Evolutionary conservation across 352 stramenopile species (phyloP).

Genomic region (Aphanomyces cochlioides): DNA sequence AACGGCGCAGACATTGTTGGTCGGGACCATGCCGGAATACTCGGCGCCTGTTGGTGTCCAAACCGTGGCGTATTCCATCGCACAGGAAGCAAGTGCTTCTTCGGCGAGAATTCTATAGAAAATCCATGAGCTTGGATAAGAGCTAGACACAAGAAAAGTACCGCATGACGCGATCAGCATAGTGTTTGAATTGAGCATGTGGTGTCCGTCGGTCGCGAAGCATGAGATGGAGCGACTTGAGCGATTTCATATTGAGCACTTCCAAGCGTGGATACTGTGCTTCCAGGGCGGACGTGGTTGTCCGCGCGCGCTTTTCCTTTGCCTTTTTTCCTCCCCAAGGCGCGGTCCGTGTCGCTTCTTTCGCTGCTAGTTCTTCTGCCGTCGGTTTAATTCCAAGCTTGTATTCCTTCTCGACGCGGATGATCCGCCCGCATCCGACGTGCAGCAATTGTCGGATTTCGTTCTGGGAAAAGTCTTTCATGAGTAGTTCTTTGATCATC

Average conservation of each 20-base stretch:
- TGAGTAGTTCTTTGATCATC: constrained; percentile 30
- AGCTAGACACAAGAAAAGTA: constrained; percentile 21
- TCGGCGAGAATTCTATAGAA: constrained; percentile 56
- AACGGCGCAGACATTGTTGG: constrained; percentile 81
- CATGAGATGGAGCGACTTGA: constrained; percentile 65
- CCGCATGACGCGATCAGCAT: constrained; percentile 74
- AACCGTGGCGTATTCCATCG: constrained; percentile 50
- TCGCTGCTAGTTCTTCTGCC: not conserved
- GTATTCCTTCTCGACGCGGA: constrained; percentile 29
- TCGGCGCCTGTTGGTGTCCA: constrained; percentile 65
- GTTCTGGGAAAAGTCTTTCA: constrained; percentile 30
- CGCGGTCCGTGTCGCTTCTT: constrained; percentile 2
- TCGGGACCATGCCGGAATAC: constrained; percentile 50
- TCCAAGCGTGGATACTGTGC: constrained; percentile 57
- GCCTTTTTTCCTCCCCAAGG: constrained; percentile 16
- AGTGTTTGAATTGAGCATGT: constrained; percentile 75
- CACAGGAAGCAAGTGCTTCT: constrained; percentile 64
- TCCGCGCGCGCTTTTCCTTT: constrained; percentile 29
- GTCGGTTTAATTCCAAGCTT: constrained; percentile 25
- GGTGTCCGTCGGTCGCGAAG: constrained; percentile 63
- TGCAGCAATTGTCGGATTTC: constrained; percentile 28
- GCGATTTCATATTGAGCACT: constrained; percentile 60
- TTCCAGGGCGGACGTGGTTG: constrained; percentile 42
- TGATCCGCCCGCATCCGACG: constrained; percentile 29
- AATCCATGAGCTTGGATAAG: not conserved